Conservation (phyloP, 805 yeast species). For the Lipomyces spencermartinsiae region DNA sequence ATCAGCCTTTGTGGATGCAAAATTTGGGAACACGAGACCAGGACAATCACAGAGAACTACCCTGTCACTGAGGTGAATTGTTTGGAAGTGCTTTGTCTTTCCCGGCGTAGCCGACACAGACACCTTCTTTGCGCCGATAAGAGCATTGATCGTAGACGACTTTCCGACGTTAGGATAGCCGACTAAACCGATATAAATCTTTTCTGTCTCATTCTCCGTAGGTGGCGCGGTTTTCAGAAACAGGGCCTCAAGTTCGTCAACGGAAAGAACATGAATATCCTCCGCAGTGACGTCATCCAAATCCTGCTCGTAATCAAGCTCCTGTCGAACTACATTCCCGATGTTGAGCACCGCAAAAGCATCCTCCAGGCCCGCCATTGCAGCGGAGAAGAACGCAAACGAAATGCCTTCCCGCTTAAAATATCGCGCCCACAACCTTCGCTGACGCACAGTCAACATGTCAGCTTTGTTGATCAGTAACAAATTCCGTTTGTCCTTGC, state of each 20-base stretch:
- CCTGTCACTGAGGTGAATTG: slow-evolving; percentile 80
- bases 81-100: slow-evolving; percentile 98
- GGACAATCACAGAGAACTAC: slow-evolving; percentile 97
- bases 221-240: slow-evolving; percentile 79
- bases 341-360: slow-evolving; percentile 19
- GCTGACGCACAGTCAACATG: slow-evolving; percentile 74
- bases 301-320: slow-evolving; percentile 25
- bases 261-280: slow-evolving; percentile 72
- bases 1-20: slow-evolving; percentile 95
- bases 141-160: slow-evolving; percentile 96
- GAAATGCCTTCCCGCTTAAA: slow-evolving; percentile 71
- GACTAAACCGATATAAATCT: slow-evolving; percentile 75
- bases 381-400: slow-evolving; percentile 93
- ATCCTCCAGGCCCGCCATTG: slow-evolving; percentile 59
- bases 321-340: slow-evolving; percentile 45
- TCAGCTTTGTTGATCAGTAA: slow-evolving; percentile 94
- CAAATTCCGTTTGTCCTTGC: slow-evolving; percentile 65
- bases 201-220: slow-evolving; percentile 41
- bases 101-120: slow-evolving; percentile 99
- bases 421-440: slow-evolving; percentile 85
- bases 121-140: slow-evolving; percentile 96
- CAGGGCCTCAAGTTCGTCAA: slow-evolving; percentile 82
- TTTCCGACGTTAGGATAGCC: slow-evolving; percentile 98
- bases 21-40: slow-evolving; percentile 97
- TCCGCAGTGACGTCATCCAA: slow-evolving; percentile 42